phyloP scores from a whole-genome alignment of 129 eudicot genomes.

The Flaveria sonorensis region DNA sequence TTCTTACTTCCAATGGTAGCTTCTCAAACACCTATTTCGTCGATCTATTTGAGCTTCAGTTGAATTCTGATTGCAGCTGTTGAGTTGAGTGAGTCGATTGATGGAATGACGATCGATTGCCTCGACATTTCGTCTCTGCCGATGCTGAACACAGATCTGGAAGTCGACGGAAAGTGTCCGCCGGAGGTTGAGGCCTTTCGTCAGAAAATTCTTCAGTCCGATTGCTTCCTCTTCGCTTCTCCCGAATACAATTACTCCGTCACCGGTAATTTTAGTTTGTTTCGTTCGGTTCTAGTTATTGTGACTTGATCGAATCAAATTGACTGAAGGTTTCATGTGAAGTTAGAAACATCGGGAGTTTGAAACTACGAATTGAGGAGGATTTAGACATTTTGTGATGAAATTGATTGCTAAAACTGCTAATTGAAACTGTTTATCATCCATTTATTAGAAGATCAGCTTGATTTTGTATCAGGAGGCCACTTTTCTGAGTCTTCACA shows the following conservation, averaged over 20 bases:
- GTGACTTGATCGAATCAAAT: background rate
- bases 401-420: background rate
- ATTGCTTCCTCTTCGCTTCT: conserved; percentile 72
- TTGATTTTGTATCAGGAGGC: background rate
- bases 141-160: conserved; percentile 83
- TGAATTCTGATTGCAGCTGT: conserved; percentile 18
- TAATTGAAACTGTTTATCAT: background rate
- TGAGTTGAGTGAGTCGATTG: conserved; percentile 42
- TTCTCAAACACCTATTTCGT: background rate
- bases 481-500: background rate
- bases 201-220: conserved; percentile 66
- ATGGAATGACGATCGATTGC: conserved; percentile 67
- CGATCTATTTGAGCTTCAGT: background rate
- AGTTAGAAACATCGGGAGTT: background rate
- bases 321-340: background rate
- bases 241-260: conserved; percentile 91
- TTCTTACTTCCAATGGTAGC: background rate
- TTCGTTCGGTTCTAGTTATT: background rate
- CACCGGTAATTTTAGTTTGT: conserved; percentile 46
- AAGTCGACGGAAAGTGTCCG: conserved; percentile 65
- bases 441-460: background rate
- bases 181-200: conserved; percentile 77
- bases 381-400: background rate
- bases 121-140: conserved; percentile 72
- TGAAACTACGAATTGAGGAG: background rate